Base-by-base conservation (phyloP, 2,329 filamentous ascomycete genomes). In the Penicillium capsulatum region DNA sequence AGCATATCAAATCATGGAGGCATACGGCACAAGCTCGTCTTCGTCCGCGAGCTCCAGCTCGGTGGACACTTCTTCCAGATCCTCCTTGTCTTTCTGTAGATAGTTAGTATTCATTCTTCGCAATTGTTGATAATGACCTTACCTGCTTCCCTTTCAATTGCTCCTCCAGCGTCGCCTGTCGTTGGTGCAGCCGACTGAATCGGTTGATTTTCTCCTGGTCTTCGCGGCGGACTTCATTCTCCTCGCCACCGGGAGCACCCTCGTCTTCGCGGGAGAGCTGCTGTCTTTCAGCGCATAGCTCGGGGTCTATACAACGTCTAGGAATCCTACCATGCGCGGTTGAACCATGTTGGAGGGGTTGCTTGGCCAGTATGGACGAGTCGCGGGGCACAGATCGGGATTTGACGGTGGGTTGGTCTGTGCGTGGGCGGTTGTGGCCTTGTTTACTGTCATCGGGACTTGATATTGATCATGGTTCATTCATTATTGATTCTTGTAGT, bases 191-290 rank as follows among this genome's bases (percentile, higher is more conserved):
- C 31, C 89, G 83, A 67, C 90, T 96, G 75, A 98, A 98, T 51
- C 82, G 84, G 71, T 98, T 98, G 79, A 98, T 98, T 71, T 92
- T 94, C 71, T 97, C 90, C 68, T 98, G 92, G 64, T 98, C 92
- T 65, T 97, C 90, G 59, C 90, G 85, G 45, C 92, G 86, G 43
- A 98, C 92, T 67, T 96, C 86, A 56, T 89, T 84, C 63, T 98
- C 92, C 52, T 92, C 85, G 46, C 80, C 77, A 36, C 75, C 76
- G 14, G 81, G 74, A 43, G 81, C 64, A 42, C 73, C 83, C 68
- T 98, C 92, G 58, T 97, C 91, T 64, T 95, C 91, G 63, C 88
- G 94, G 31, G 87, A 88, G 53, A 98, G 84, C 92, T 97, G 60
- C 16, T 17, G 13, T 15, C 27, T 17, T 16, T 45, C 31, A 33